Evolutionary conservation across 495 filamentous ascomycete species (phyloP), one percentile per base, ranked within the genome.

Genomic region (Stereocaulon alpinum): DNA sequence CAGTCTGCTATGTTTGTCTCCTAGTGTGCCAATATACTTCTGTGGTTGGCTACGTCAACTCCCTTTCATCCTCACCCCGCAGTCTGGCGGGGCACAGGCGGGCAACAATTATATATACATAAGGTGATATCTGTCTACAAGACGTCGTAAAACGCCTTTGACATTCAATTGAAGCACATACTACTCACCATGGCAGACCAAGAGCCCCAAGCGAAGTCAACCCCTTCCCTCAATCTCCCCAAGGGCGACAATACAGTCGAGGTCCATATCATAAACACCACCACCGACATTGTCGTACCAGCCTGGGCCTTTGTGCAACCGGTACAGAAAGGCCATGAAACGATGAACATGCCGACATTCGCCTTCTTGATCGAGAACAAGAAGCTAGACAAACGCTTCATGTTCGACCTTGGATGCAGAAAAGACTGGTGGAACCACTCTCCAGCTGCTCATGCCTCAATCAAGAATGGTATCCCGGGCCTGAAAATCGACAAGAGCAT

Each of bases 251-350:
- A 40, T 14, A 71, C 64, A 0, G 72, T 74, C 10, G 66, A 71
- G 3, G 69, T 75, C 17, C 64, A 64, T 17, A 68, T 72, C 52
- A 66, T 73, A 15, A 70, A 75, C 55, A 72, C 72, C 17, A 71
- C 66, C 18, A 67, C 67, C 4, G 57, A 66, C 32, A 67, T 74
- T 56, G 62, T 67, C 17, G 60, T 70, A 0, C 62, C 66, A 24
- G 64, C 70, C 14, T 49, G 64, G 14, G 59, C 67, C 14, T 72
- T 75, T 30, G 59, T 75, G 18, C 58, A 74, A 24, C 73, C 71
- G 10, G 64, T 71, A 15, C 59, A 69, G 24, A 60, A 66, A 11
- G 67, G 71, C 11, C 70, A 73, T 56, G 71, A 75, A 50, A 45
- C 41, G 14, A 56, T 75, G 40, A 73, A 70, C 48, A 56, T 74